A percentile compares a stretch with the other conserved stretches of the same genome.
These are phyloP conservation scores for Bacidia gigantensis DNA, from an alignment of 495 filamentous ascomycete species.

Conservation along the genomic window DNA sequence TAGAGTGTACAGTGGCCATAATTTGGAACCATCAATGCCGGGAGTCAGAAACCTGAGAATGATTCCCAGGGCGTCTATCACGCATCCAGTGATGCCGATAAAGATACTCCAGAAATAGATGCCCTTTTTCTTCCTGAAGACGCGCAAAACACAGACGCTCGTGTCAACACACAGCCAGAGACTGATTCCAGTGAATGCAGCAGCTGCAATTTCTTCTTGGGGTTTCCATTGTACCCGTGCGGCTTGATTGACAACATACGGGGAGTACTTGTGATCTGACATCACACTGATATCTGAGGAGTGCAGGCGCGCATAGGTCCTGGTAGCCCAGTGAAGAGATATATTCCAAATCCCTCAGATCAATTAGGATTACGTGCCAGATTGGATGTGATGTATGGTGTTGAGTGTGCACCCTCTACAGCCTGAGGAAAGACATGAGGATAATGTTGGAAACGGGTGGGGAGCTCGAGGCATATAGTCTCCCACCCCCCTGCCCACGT, in stretches of 20 bases:
- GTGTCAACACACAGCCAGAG: conserved; percentile 30
- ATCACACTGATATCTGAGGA: too few species aligned
- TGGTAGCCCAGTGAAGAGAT: too few species aligned
- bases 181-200: conserved; percentile 24
- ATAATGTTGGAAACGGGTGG: too few species aligned
- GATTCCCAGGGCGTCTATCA: conserved; percentile 18
- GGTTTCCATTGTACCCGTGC: conserved; percentile 5
- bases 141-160: conserved; percentile 26
- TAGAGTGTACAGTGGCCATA: conserved; percentile 20
- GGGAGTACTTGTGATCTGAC: conserved; percentile 1
- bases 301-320: too few species aligned
- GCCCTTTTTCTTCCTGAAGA: conserved; percentile 27
- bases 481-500: too few species aligned
- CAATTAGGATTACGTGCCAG: too few species aligned
- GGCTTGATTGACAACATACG: conserved; percentile 8
- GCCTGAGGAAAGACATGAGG: too few species aligned
- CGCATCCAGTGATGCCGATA: conserved; percentile 19
- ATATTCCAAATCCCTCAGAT: too few species aligned
- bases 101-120: conserved; percentile 35
- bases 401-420: too few species aligned
- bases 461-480: too few species aligned
- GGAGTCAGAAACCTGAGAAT: conserved; percentile 25
- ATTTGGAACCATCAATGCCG: conserved; percentile 16
- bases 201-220: conserved; percentile 9
- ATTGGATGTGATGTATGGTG: too few species aligned